phyloP scores from a whole-genome alignment of 345 rosid genomes.

The Ceriops decandra region DNA sequence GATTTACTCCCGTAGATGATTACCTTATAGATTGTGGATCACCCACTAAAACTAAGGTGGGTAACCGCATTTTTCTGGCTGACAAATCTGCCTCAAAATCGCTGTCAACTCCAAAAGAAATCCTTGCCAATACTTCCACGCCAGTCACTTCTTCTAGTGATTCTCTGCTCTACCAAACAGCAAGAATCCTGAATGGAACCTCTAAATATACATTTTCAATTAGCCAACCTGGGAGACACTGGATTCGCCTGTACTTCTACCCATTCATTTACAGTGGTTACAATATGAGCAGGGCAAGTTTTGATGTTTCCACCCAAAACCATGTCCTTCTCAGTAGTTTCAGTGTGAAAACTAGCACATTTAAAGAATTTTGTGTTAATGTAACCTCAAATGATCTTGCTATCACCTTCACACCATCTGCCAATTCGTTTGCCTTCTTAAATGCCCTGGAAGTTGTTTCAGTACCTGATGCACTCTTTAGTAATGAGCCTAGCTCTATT shows the following conservation, averaged over 20 bases:
- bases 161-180: constrained; percentile 66
- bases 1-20: constrained; percentile 59
- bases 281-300: constrained; percentile 52
- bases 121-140: constrained; percentile 41
- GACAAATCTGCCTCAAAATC: constrained; percentile 54
- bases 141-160: constrained; percentile 32
- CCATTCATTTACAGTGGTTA: constrained; percentile 52
- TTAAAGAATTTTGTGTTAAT: constrained; percentile 69
- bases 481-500: constrained; percentile 27
- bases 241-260: constrained; percentile 80
- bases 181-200: constrained; percentile 54
- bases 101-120: constrained; percentile 41
- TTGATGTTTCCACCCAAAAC: constrained; percentile 52
- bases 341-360: constrained; percentile 28
- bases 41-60: constrained; percentile 44
- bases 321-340: constrained; percentile 54
- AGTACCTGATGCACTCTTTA: constrained; percentile 56
- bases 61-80: constrained; percentile 55
- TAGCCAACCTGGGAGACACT: constrained; percentile 56
- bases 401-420: constrained; percentile 55
- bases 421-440: constrained; percentile 56
- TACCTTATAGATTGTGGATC: constrained; percentile 88
- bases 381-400: constrained; percentile 45
- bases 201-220: constrained; percentile 65
- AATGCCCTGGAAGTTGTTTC: constrained; percentile 82